phyloP scores from a whole-genome alignment of 768 basidiomycete species.

The Suillus subaureus region DNA sequence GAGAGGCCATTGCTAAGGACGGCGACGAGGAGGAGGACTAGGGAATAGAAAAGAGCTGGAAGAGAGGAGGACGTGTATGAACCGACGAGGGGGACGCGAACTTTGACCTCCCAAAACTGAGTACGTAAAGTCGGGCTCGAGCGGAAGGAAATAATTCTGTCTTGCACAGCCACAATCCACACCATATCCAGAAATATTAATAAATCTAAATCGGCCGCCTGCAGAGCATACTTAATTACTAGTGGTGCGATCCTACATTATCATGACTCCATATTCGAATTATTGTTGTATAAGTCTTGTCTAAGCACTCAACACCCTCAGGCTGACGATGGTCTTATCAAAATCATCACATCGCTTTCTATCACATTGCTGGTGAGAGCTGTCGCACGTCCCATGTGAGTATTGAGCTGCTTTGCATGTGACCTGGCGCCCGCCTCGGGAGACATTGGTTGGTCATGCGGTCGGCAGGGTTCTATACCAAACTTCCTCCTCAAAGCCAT shows the following conservation, averaged over 20 bases:
- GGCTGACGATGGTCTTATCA: background rate
- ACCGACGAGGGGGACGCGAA: constrained; percentile 6
- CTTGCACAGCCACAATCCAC: constrained; percentile 30
- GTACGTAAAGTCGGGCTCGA: constrained; percentile 25
- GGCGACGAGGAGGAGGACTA: constrained; percentile 6
- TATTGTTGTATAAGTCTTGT: background rate
- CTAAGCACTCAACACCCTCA: background rate
- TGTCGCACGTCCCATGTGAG: background rate
- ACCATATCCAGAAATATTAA: background rate
- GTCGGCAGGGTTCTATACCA: background rate
- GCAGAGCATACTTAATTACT: background rate
- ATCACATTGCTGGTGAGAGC: background rate
- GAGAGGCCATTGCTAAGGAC: constrained; percentile 29
- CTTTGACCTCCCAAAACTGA: constrained; percentile 22
- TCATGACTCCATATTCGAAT: background rate
- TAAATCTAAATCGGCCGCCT: background rate
- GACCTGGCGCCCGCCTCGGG: background rate
- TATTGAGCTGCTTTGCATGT: background rate
- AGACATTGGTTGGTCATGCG: background rate
- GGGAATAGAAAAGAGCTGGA: background rate
- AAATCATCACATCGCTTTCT: background rate
- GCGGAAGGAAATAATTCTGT: constrained; percentile 23
- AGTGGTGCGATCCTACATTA: background rate
- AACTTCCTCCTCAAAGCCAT: background rate
- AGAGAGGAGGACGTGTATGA: constrained; percentile 8